Percentiles rank a stretch among this genome's conserved stretches.
Evolutionary conservation across 2,329 filamentous ascomycete genomes (phyloP).

Genomic region (Exophiala sideris): DNA sequence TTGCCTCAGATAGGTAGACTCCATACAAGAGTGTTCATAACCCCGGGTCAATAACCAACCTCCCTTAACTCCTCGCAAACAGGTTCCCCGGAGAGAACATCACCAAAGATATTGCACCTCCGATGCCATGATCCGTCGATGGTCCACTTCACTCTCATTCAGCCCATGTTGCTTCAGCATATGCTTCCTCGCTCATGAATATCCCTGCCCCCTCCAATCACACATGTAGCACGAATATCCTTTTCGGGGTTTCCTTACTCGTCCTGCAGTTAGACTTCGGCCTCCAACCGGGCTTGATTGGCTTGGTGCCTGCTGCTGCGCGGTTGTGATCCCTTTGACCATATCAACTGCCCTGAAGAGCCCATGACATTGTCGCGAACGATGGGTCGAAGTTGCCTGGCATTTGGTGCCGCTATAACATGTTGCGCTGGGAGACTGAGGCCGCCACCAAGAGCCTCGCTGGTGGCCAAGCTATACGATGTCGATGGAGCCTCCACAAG

Average conservation of each 20-base stretch:
- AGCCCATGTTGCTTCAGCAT: neutral
- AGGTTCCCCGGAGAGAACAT: no score
- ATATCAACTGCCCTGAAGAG: no score
- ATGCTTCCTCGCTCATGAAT: neutral
- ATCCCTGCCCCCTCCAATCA: neutral
- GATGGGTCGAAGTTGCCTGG: no score
- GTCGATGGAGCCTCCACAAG: neutral
- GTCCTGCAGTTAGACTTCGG: neutral
- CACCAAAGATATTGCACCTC: neutral
- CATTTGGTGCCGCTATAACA: no score
- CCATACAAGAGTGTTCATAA: no score
- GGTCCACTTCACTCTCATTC: neutral
- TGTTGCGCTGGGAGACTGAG: no score
- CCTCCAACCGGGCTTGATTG: neutral
- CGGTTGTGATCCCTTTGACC: no score
- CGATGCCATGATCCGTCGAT: neutral
- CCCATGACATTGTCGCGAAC: no score
- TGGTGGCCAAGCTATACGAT: neutral
- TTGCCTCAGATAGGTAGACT: no score
- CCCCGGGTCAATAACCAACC: no score
- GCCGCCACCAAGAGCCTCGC: neutral
- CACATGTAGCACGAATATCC: slow-evolving; percentile 2
- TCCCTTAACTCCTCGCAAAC: no score
- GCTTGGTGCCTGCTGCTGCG: neutral
- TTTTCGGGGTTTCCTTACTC: neutral